Evolutionary conservation across 306 rosid species (phyloP), one percentile per base, ranked within the genome.

Genomic region (Neltuma alba): DNA sequence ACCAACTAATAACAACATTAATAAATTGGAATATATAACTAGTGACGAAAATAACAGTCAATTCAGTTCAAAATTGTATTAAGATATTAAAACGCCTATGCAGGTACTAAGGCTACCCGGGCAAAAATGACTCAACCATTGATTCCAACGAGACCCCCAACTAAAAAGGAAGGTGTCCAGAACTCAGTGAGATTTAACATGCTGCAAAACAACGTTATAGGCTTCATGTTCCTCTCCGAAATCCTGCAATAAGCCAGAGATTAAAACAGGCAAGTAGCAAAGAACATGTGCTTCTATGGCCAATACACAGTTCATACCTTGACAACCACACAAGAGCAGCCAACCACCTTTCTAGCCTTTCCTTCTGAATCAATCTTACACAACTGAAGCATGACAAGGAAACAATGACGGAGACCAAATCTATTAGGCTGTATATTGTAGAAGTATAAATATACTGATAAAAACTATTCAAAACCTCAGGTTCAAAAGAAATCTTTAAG

Each of bases 351-450:
- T 55, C 89, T 93, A 1, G 97, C 97, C 82, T 93, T 93, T 48
- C 97, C 97, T 76, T 93, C 97, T 0, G 96, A 91, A 68, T 93
- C 97, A 34, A 91, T 89, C 87, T 93, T 93, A 83, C 97, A 91
- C 84, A 93, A 81, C 97, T 89, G 87, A 60, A 7, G 42, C 28
- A 77, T 69, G 18, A 74, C 30, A 72, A 44, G 27, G 47, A 44
- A 16, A 21, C 15, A 16, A 52, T 15, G 11, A 11, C 0, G 33
- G 21, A 7, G 12, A 6, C 58, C 18, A 47, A 61, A 4, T 8
- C 23, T 23, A 27, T 5, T 13, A 25, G 2, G 12, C 31, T 7
- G 38, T 2, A 62, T 38, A 10, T 66, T 11, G 41, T 55, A 18
- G 33, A 23, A 21, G n/a, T 4, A 44, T 55, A 14, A 61, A 11